Percentiles rank a stretch among this genome's conserved stretches.
phyloP scores from a whole-genome alignment of 768 basidiomycete species.

The Mycena venus region DNA sequence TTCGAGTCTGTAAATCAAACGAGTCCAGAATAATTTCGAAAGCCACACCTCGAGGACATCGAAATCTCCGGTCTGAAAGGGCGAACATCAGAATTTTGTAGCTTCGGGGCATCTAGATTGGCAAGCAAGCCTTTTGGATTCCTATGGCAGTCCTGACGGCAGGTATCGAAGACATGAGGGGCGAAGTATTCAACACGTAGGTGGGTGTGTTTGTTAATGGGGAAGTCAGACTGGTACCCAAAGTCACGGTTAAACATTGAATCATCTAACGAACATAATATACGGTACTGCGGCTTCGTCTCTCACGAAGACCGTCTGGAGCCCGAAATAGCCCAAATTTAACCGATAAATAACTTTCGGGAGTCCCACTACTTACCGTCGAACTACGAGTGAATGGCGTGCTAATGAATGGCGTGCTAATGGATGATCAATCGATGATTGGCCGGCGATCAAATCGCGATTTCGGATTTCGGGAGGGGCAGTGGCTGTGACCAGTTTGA shows the following conservation, averaged over 20 bases:
- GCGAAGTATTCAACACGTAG: background rate
- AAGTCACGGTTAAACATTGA: no score
- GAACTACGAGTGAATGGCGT: no score
- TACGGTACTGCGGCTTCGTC: no score
- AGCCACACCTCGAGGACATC: slow-evolving; percentile 62
- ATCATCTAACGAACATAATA: no score
- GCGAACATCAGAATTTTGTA: slow-evolving; percentile 33
- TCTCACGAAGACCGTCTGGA: background rate
- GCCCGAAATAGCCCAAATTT: no score
- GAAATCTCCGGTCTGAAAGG: slow-evolving; percentile 60
- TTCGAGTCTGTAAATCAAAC: background rate
- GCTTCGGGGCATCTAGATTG: slow-evolving; percentile 47
- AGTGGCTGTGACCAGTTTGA: no score
- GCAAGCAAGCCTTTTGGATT: slow-evolving; percentile 43
- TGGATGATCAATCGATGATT: no score
- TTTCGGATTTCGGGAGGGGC: no score
- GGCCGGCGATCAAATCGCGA: no score
- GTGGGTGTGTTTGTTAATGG: background rate
- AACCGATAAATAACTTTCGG: no score
- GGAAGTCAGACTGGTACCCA: background rate
- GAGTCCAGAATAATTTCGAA: background rate
- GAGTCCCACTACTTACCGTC: no score
- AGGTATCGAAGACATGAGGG: slow-evolving; percentile 29
- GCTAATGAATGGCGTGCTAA: no score
- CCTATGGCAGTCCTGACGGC: slow-evolving; percentile 12